Percentiles rank a stretch among this genome's conserved stretches.
Conservation (phyloP, 2,329 filamentous ascomycete genomes). For the Claviceps cyperi region DNA sequence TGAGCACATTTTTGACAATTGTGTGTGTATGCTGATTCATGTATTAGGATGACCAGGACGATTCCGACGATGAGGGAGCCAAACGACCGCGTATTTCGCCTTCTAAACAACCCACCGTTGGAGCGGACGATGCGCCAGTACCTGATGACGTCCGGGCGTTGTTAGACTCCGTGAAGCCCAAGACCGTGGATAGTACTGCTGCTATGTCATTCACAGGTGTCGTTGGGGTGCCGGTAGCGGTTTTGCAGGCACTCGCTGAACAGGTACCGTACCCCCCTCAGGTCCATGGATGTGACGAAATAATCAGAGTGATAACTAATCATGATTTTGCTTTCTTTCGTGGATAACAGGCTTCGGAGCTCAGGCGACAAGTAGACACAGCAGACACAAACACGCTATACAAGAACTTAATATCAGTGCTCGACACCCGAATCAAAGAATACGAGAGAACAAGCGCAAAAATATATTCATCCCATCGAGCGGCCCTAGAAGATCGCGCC, state of each 20-base stretch:
- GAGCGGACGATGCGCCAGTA: conserved; percentile 17
- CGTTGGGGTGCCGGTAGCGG: conserved; percentile 16
- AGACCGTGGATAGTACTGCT: conserved; percentile 5
- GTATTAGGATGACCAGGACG: conserved; percentile 13
- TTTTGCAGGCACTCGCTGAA: conserved; percentile 25
- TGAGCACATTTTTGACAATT: neutral
- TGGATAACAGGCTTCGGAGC: conserved; percentile 15
- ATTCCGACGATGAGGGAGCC: conserved; percentile 16
- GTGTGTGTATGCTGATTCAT: neutral
- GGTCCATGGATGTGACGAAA: neutral
- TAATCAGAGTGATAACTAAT: neutral
- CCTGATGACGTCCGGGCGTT: conserved; percentile 18
- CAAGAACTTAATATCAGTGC: conserved; percentile 25
- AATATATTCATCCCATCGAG: conserved; percentile 32
- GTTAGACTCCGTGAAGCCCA: conserved; percentile 11
- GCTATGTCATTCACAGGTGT: conserved; percentile 8
- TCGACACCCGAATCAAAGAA: conserved; percentile 32
- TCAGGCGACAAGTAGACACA: conserved; percentile 13
- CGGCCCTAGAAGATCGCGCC: conserved; percentile 36
- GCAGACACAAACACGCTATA: conserved; percentile 21
- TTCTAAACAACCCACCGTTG: conserved; percentile 8
- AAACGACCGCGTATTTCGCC: conserved; percentile 17
- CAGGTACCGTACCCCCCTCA: conserved; percentile 16
- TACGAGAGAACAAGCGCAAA: conserved; percentile 28
- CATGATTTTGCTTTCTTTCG: neutral